phyloP scores from a whole-genome alignment of 1,284 basidiomycete species.

The Leccinum griseonigrum region DNA sequence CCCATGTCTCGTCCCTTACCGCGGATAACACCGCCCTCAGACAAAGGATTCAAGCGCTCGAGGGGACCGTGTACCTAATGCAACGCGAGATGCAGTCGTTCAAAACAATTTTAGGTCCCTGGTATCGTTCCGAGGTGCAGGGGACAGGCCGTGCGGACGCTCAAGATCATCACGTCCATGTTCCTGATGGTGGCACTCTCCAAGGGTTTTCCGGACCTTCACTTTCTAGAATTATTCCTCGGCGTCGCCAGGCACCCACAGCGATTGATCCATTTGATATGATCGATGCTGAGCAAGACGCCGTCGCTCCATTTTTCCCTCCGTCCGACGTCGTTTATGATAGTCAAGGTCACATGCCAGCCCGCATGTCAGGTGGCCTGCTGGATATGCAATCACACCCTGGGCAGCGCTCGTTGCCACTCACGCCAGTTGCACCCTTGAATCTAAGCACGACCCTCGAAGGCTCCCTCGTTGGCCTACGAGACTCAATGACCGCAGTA shows the following conservation, averaged over 20 bases:
- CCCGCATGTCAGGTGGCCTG: conserved; percentile 18
- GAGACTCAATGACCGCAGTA: conserved; percentile 59
- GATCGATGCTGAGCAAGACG: conserved; percentile 29
- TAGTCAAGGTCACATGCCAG: conserved; percentile 14
- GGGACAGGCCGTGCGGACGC: conserved; percentile 11
- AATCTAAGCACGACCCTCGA: conserved; percentile 60
- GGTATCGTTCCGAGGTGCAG: conserved; percentile 44
- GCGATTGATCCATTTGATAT: conserved; percentile 18
- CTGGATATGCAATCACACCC: conserved; percentile 24
- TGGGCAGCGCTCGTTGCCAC: conserved; percentile 27
- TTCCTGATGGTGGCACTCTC: conserved; percentile 10
- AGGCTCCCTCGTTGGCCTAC: conserved; percentile 55
- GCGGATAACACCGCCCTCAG: conserved; percentile 63
- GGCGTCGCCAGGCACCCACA: conserved; percentile 15
- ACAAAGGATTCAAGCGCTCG: conserved; percentile 51
- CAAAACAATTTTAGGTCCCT: conserved; percentile 60
- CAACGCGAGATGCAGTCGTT: conserved; percentile 51
- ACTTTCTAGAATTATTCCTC: conserved; percentile 13
- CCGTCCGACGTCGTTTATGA: conserved; percentile 21
- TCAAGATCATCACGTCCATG: conserved; percentile 7
- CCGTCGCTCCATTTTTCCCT: conserved; percentile 53
- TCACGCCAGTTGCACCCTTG: conserved; percentile 51
- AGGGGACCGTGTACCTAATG: conserved; percentile 46
- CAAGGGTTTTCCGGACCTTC: conserved; percentile 15
- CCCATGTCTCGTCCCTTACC: conserved; percentile 43